Percentiles rank a stretch among this genome's conserved stretches.
Conservation (phyloP, 129 eudicot species). For the Scalesia atractyloides region DNA sequence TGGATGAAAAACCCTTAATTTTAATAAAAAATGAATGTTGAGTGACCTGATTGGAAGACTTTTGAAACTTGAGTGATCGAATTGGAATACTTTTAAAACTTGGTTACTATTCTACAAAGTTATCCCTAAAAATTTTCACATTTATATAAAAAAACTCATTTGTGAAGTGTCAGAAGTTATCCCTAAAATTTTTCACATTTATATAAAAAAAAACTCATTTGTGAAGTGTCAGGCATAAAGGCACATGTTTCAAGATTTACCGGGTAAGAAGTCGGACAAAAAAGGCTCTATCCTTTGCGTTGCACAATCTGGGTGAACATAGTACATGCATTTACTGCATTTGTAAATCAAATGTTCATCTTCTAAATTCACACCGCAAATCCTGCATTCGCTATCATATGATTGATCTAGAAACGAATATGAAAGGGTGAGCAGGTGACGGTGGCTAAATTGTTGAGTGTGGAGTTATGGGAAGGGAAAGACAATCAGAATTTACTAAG, state of each 20-base stretch:
- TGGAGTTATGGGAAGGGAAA: background rate
- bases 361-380: background rate
- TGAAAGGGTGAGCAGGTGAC: constrained; percentile 12
- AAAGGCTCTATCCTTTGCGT: background rate
- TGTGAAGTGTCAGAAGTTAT: too few relatives aligned
- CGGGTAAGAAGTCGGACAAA: background rate
- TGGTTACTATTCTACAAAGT: too few relatives aligned
- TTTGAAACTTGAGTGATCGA: too few relatives aligned
- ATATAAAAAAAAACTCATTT: too few relatives aligned
- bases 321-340: constrained; percentile 14
- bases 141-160: too few relatives aligned
- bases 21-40: too few relatives aligned
- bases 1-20: too few relatives aligned
- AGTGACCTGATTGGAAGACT: too few relatives aligned
- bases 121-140: too few relatives aligned
- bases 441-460: background rate
- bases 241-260: background rate
- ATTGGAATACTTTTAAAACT: too few relatives aligned
- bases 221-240: too few relatives aligned
- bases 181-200: too few relatives aligned
- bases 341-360: background rate
- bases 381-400: constrained; percentile 12
- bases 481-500: background rate
- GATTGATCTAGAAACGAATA: background rate
- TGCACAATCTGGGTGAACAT: constrained; percentile 12